Evolutionary conservation across 176 grass and related monocot genomes (phyloP).

Genomic region (Oryza nivara): DNA sequence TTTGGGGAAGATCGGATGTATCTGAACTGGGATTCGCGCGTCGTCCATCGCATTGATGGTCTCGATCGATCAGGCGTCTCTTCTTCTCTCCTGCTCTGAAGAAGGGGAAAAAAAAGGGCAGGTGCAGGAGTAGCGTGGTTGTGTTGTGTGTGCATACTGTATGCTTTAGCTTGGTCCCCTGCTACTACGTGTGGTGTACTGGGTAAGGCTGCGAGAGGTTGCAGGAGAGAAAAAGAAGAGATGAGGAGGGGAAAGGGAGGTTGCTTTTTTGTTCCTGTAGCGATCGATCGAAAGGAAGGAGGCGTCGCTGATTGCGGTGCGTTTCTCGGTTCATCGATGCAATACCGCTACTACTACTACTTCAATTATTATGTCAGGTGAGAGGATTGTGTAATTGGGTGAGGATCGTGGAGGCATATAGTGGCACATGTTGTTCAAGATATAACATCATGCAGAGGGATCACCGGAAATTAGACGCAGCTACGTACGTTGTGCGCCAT

Average conservation of each 20-base stretch:
- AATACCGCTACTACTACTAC: not conserved
- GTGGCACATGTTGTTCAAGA: too few species aligned
- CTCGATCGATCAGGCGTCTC: not conserved
- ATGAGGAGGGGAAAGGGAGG: not conserved
- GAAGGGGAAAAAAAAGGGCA: not conserved
- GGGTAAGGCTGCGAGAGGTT: not conserved
- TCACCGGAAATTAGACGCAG: too few species aligned
- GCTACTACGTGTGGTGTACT: not conserved
- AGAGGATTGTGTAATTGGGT: too few species aligned
- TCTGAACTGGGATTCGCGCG: slow-evolving; percentile 44
- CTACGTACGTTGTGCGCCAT: too few species aligned
- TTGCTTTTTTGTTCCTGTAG: not conserved
- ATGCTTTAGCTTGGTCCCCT: not conserved
- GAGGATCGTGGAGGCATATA: too few species aligned
- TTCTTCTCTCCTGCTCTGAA: not conserved
- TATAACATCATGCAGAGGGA: too few species aligned
- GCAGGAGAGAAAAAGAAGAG: not conserved
- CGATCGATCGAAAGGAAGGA: not conserved
- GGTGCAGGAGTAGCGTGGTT: not conserved
- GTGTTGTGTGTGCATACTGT: not conserved
- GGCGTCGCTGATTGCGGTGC: not conserved
- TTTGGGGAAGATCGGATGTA: slow-evolving; percentile 42
- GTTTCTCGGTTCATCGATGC: not conserved
- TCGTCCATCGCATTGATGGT: not conserved
- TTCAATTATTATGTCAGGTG: too few species aligned